Conservation (phyloP, 495 filamentous ascomycete species). For the Trichocladium uniseriatum region DNA sequence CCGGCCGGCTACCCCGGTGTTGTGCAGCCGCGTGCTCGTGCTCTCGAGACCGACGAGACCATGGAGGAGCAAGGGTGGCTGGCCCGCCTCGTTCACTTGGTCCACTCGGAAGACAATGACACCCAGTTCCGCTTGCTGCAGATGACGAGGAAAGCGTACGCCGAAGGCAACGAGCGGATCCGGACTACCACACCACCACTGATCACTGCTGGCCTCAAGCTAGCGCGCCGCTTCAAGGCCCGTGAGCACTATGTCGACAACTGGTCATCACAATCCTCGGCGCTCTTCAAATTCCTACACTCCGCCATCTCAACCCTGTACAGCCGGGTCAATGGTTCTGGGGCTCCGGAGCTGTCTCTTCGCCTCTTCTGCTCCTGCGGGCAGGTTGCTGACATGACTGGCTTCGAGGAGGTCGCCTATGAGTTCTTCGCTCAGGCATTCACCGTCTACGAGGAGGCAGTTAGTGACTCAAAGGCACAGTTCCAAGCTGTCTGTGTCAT, state of each 20-base stretch:
- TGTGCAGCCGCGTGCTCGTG: slow-evolving; percentile 55
- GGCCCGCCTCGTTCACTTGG: slow-evolving; percentile 80
- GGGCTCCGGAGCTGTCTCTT: slow-evolving; percentile 74
- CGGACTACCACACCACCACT: slow-evolving; percentile 91
- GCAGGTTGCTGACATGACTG: slow-evolving; percentile 84
- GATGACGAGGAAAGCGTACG: slow-evolving; percentile 75
- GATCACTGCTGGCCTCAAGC: slow-evolving; percentile 79
- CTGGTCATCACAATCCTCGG: slow-evolving; percentile 80
- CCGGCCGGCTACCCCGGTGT: slow-evolving; percentile 74
- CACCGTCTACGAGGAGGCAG: slow-evolving; percentile 92
- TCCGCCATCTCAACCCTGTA: slow-evolving; percentile 79
- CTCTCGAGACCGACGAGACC: slow-evolving; percentile 78
- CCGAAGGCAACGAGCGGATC: slow-evolving; percentile 89
- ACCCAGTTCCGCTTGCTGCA: slow-evolving; percentile 93
- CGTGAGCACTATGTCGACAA: slow-evolving; percentile 93
- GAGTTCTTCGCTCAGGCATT: slow-evolving; percentile 99
- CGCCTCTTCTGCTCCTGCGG: slow-evolving; percentile 86
- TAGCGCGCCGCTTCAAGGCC: slow-evolving; percentile 81
- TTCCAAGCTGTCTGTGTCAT: slow-evolving; percentile 97
- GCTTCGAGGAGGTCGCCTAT: slow-evolving; percentile 91
- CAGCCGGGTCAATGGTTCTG: slow-evolving; percentile 63
- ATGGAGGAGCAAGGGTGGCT: slow-evolving; percentile 97
- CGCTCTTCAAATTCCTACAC: slow-evolving; percentile 93
- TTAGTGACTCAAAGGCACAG: slow-evolving; percentile 89
- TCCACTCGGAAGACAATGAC: slow-evolving; percentile 76